Base-by-base conservation (phyloP, 169 alveolate genomes). In the Toxoplasma gondii region DNA sequence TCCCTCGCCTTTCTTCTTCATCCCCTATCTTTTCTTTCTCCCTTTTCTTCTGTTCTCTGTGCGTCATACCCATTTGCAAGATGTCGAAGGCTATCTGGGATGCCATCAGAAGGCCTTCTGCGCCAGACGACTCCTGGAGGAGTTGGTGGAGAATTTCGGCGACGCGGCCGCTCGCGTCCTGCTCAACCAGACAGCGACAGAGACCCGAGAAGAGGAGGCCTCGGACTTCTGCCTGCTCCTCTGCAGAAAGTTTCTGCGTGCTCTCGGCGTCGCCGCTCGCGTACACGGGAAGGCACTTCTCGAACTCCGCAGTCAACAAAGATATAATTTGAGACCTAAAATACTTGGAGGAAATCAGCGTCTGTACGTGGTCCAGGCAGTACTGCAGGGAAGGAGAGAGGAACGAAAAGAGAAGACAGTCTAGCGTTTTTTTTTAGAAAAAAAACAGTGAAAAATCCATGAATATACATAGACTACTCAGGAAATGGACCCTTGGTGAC, bases 271-370 rank as follows among this genome's bases (percentile, higher is more conserved):
- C 69, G n/a, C 69, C 44, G 2, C 36, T 34, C 27, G 88, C 90
- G 90, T 82, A 82, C 31, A 82, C 41, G 31, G 64, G 90, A 22
- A 82, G 64, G 7, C 31, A 16, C 64, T 19, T 31, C 67, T 82
- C 90, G 41, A 82, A 43, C 67, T 82, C 90, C 34, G 53, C 53
- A 0, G 36, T 67, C 83, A 94, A 53, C 67, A 88, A 58, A 44
- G 58, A 27, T 38, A 88, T 10, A 12, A 93, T 41, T 80, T 93
- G 84, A 27, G 88, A 29, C 29, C 93, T 58, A 49, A 93, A 93
- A 31, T 45, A 34, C 69, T 93, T 93, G 43, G 93, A 78, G 9
- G 88, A 41, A 9, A 93, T 58, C 43, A 93, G 49, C 31, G 95
- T 43, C 78, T 93, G 92, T 4, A 74, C 1, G 69, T 93, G 29